Base-by-base conservation (phyloP, 2,329 filamentous ascomycete species). In the Penicillium sp. region DNA sequence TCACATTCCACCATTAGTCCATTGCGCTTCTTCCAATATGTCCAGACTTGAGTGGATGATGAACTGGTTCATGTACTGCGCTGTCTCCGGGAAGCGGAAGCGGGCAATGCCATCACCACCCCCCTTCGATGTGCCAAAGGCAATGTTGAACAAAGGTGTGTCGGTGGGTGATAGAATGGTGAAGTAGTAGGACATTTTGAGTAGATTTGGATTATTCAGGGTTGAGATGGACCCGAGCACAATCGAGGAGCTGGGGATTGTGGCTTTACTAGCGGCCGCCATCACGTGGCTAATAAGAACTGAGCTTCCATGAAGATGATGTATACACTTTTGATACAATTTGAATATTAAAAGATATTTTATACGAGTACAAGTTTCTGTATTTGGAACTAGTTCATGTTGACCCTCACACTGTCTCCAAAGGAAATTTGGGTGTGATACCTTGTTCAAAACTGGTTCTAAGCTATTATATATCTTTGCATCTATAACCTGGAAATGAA, bases 101-200 rank as follows among this genome's bases (percentile, higher is more conserved):
- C 90, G 89, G 47, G 93, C 85, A 72, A 92, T 82, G 67, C 94
- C 94, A 81, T 97, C 94, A 72, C 93, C 93, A 78, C 93, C 92
- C 68, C 92, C 89, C 76, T 97, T 97, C 40, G 91, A 96, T 39
- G 93, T 97, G 68, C 94, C 94, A 74, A 99, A 99, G 72, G 96
- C 92, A 76, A 95, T 86, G 78, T 96, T 93, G 79, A 97, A 99
- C 65, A 99, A 85, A 34, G 94, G 93, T 72, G 93, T 95, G 80
- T 99, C 94, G 68, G 91, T 90, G 23, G 92, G 95, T 71, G 92
- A 94, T 75, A 99, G 86, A 67, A 99, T 96, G 72, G 90, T 90
- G 78, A 99, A 97, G 81, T 97, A 97, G 83, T 97, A 99, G 59
- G 92, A 97, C 94, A 97, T 97, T 63, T 66, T 81, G 67, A 43